phyloP scores from a whole-genome alignment of 805 yeast species.

The Pichia kluyveri region DNA sequence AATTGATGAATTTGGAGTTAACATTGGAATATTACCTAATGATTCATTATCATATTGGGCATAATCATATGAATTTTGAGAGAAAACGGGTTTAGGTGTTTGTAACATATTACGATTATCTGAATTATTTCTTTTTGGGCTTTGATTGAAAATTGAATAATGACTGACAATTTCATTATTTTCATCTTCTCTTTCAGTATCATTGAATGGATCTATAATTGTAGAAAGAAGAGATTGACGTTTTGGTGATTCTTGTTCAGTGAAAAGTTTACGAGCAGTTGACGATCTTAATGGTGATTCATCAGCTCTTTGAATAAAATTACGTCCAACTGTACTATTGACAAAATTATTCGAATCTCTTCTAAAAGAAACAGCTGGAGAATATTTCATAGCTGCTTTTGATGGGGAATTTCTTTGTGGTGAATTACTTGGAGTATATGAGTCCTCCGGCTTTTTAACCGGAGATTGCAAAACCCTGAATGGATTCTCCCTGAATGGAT shows the following conservation, averaged over 20 bases:
- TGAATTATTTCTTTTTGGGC: conserved; percentile 27
- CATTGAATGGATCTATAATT: conserved; percentile 38
- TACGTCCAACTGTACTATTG: conserved; percentile 30
- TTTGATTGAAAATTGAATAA: conserved; percentile 17
- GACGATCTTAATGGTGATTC: conserved; percentile 15
- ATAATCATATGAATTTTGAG: conserved; percentile 53
- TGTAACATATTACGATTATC: conserved; percentile 35
- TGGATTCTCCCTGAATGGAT: conserved; percentile 22
- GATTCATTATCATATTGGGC: conserved; percentile 29
- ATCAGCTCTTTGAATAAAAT: conserved; percentile 27
- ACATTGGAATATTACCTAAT: conserved; percentile 17
- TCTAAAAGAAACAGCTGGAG: conserved; percentile 35
- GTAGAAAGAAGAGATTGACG: conserved; percentile 45
- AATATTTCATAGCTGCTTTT: conserved; percentile 30
- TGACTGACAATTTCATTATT: conserved; percentile 30
- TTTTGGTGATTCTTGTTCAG: conserved; percentile 64
- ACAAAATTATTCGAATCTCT: conserved; percentile 21
- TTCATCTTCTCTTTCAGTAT: conserved; percentile 27
- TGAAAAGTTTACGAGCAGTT: conserved; percentile 59
- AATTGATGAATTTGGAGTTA: conserved; percentile 12
- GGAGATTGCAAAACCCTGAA: conserved; percentile 22
- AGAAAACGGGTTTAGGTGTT: conserved; percentile 59
- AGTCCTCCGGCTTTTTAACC: conserved; percentile 23
- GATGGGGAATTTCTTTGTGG: conserved; percentile 28
- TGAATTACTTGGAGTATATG: conserved; percentile 24